Conservation (phyloP, 768 basidiomycete species). For the Hemileccinum rubropunctum region DNA sequence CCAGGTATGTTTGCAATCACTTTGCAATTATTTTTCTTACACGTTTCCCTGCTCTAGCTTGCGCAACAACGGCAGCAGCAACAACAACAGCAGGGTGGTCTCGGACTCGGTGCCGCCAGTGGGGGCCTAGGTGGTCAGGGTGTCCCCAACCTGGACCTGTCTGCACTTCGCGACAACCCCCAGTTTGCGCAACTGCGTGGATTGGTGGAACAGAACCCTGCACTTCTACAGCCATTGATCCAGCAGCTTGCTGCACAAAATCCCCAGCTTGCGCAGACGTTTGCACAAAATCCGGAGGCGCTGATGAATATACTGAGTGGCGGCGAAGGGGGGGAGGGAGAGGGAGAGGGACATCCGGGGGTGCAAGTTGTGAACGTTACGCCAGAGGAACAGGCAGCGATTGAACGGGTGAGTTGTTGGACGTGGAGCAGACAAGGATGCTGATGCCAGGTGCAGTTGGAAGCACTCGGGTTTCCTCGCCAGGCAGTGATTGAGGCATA, state of each 20-base stretch:
- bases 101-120: constrained; percentile 22
- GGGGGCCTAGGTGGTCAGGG: constrained; percentile 18
- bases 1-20: constrained; percentile 48
- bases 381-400: constrained; percentile 83
- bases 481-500: constrained; percentile 86
- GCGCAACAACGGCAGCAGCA: constrained; percentile 68
- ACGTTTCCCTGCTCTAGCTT: constrained; percentile 42
- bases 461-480: constrained; percentile 84
- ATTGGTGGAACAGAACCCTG: constrained; percentile 74
- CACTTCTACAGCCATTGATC: constrained; percentile 70
- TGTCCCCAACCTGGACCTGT: constrained; percentile 48
- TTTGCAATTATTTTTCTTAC: not conserved
- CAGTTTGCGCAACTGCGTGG: constrained; percentile 73
- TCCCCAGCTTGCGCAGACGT: constrained; percentile 66
- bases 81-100: constrained; percentile 29
- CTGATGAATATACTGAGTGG: constrained; percentile 63
- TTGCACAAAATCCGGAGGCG: constrained; percentile 71
- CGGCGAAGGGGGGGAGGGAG: constrained; percentile 37
- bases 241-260: constrained; percentile 78
- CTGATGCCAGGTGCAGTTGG: constrained; percentile 50
- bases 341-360: constrained; percentile 34
- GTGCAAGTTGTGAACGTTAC: constrained; percentile 68
- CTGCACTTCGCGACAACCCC: constrained; percentile 57
- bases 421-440: not conserved
- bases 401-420: constrained; percentile 68